Conservation (phyloP, 208 protist genomes). For the Trypanosoma lewisi region DNA sequence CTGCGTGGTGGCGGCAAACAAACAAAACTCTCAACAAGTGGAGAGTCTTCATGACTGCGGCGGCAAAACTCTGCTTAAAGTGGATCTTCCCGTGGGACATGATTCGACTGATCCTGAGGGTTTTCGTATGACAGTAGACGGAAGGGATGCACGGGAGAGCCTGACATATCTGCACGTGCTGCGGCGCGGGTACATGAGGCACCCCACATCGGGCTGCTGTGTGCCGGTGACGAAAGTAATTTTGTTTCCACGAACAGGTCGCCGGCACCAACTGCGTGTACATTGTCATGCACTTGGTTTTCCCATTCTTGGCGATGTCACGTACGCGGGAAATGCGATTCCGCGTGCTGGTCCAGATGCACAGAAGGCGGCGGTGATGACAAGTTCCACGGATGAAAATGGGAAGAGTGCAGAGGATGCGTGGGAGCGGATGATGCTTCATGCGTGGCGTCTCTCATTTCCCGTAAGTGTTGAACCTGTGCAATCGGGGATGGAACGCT, state of each 20-base stretch:
- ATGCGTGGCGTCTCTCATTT: conserved; percentile 68
- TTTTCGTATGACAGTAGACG: conserved; percentile 63
- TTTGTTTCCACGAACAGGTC: conserved; percentile 64
- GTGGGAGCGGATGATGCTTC: conserved; percentile 71
- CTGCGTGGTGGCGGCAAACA: background rate
- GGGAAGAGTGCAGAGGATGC: background rate
- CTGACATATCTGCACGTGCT: conserved; percentile 37
- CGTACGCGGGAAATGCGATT: conserved; percentile 39
- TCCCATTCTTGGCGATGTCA: conserved; percentile 82
- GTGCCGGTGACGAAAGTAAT: conserved; percentile 56
- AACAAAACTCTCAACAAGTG: background rate
- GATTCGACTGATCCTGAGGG: conserved; percentile 38
- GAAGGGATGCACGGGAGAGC: conserved; percentile 18
- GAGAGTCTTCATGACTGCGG: background rate
- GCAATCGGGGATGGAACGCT: conserved; percentile 32
- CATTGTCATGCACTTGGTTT: conserved; percentile 77
- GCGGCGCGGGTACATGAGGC: conserved; percentile 17
- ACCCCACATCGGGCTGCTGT: background rate
- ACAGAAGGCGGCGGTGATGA: background rate
- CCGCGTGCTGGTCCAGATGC: background rate
- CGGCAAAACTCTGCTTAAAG: background rate
- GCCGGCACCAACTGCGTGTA: conserved; percentile 88
- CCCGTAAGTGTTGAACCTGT: conserved; percentile 28
- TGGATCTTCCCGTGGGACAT: conserved; percentile 53
- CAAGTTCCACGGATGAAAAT: background rate